Conservation (phyloP, 495 filamentous ascomycete species). For the Penicillium crystallinum region DNA sequence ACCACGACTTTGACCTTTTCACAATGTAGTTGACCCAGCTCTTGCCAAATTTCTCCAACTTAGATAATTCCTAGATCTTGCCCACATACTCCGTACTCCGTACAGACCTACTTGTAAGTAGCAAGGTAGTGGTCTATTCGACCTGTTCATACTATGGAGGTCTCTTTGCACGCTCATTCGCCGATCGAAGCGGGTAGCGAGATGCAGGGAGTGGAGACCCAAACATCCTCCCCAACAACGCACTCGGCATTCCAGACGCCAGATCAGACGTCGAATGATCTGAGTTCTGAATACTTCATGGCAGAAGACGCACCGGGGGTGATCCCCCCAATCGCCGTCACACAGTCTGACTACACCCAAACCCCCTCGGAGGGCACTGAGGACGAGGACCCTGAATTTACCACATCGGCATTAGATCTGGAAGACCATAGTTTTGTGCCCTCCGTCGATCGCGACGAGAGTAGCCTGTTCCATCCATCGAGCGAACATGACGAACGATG, state of each 20-base stretch:
- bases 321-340: constrained; percentile 17
- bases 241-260: constrained; percentile 31
- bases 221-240: constrained; percentile 30
- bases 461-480: constrained; percentile 30
- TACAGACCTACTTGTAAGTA: too few relatives aligned
- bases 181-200: constrained; percentile 17
- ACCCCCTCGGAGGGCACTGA: constrained; percentile 11
- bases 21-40: neutral
- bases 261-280: constrained; percentile 34
- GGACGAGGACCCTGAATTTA: constrained; percentile 14
- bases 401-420: constrained; percentile 7
- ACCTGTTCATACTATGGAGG: too few relatives aligned
- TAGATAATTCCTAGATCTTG: too few relatives aligned
- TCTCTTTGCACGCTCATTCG: constrained; percentile 14
- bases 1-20: constrained; percentile 22
- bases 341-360: constrained; percentile 16
- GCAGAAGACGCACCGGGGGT: constrained; percentile 32
- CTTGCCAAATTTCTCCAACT: neutral
- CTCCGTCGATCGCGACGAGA: constrained; percentile 39
- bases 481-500: constrained; percentile 37
- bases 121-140: too few relatives aligned
- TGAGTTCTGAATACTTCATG: constrained; percentile 33
- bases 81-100: too few relatives aligned
- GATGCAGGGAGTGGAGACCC: constrained; percentile 27
- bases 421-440: constrained; percentile 28